phyloP scores from a whole-genome alignment of 495 filamentous ascomycete species.

The Lophium mytilinum region DNA sequence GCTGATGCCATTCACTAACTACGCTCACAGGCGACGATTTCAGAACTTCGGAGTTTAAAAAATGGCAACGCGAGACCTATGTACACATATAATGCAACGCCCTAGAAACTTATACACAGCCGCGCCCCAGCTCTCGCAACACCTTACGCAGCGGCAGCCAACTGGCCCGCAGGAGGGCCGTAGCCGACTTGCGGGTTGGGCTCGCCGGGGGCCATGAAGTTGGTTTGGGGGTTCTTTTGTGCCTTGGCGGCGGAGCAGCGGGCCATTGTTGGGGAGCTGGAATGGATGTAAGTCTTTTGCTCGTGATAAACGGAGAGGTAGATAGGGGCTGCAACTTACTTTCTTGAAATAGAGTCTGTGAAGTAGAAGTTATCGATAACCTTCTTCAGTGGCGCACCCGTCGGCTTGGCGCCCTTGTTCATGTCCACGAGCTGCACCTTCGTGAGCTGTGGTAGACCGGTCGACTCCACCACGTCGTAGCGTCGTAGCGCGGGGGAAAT shows the following conservation, averaged over 20 bases:
- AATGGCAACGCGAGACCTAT: background rate
- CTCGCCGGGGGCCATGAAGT: constrained; percentile 77
- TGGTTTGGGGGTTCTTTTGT: constrained; percentile 59
- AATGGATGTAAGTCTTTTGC: constrained; percentile 28
- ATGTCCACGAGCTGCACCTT: constrained; percentile 92
- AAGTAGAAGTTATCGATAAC: constrained; percentile 95
- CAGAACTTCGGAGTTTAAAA: background rate
- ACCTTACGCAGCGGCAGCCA: background rate
- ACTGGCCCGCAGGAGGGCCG: constrained; percentile 1
- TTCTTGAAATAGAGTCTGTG: constrained; percentile 90
- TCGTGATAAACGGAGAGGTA: background rate
- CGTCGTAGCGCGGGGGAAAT: constrained; percentile 79
- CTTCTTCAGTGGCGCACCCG: constrained; percentile 61
- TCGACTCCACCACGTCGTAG: constrained; percentile 84
- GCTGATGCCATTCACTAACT: too few species aligned
- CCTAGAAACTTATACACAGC: background rate
- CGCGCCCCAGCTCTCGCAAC: background rate
- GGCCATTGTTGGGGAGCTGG: constrained; percentile 92
- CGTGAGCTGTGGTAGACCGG: constrained; percentile 58
- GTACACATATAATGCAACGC: background rate
- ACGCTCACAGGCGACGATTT: too few species aligned
- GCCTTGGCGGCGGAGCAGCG: constrained; percentile 82
- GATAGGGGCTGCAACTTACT: constrained; percentile 45
- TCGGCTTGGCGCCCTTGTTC: constrained; percentile 74
- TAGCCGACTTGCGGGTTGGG: constrained; percentile 22